Conservation (phyloP, 495 filamentous ascomycete species). For the Annulohypoxylon nitens region DNA sequence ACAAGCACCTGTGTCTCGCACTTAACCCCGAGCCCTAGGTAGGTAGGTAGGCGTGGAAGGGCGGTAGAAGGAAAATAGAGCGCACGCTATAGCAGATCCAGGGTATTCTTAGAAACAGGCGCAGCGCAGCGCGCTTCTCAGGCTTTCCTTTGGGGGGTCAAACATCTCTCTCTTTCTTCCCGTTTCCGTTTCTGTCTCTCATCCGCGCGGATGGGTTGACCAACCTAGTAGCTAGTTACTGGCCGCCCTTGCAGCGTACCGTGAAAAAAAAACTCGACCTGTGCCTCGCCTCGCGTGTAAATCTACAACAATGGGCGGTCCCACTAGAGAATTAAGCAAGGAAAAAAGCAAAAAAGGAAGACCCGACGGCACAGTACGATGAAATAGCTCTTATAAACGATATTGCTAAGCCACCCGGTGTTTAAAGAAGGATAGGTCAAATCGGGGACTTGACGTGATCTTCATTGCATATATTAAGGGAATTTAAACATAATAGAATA, state of each 20-base stretch:
- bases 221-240: neutral
- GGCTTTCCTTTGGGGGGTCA: neutral
- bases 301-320: constrained; percentile 16
- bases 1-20: constrained; percentile 12
- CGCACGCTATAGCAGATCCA: neutral
- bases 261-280: neutral
- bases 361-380: constrained; percentile 27
- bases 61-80: neutral
- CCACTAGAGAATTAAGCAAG: neutral
- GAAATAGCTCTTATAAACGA: constrained; percentile 15
- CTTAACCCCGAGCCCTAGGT: neutral
- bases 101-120: constrained; percentile 40
- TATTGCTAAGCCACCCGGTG: constrained; percentile 30
- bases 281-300: neutral
- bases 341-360: neutral
- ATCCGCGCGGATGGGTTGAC: constrained; percentile 30
- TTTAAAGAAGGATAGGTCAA: neutral
- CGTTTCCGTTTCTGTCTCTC: neutral
- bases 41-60: neutral
- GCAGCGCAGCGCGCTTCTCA: constrained; percentile 39
- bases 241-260: constrained; percentile 32
- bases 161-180: neutral
- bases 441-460: constrained; percentile 2
- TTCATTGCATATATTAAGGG: neutral
- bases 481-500: neutral